These are phyloP conservation scores for Starmera caribaea DNA, from an alignment of 805 yeast genomes.

Conservation along the genomic window DNA sequence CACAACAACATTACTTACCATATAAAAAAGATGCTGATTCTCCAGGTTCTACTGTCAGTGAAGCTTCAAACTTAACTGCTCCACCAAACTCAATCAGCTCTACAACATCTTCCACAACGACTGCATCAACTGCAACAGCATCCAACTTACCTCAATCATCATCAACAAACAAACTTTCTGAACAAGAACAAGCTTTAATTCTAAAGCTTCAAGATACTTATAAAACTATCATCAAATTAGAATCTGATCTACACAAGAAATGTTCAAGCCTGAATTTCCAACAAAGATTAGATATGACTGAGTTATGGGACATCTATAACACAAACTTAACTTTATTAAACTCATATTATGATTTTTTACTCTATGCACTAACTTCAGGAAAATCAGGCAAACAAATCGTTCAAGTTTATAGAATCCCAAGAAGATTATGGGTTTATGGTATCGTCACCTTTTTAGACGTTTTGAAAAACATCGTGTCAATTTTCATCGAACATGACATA, in stretches of 20 bases:
- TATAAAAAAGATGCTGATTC: slow-evolving; percentile 13
- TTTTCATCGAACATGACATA: slow-evolving; percentile 69
- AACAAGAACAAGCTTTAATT: slow-evolving; percentile 58
- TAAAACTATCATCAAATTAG: slow-evolving; percentile 56
- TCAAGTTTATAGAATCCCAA: slow-evolving; percentile 65
- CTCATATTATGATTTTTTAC: slow-evolving; percentile 61
- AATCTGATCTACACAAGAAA: slow-evolving; percentile 60
- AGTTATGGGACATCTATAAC: slow-evolving; percentile 64
- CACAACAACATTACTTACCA: slow-evolving; percentile 1
- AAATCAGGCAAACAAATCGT: slow-evolving; percentile 72
- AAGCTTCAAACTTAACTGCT: background rate
- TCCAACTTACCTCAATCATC: slow-evolving; percentile 7
- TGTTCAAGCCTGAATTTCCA: slow-evolving; percentile 51
- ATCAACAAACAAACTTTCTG: slow-evolving; percentile 23
- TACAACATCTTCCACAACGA: slow-evolving; percentile 12
- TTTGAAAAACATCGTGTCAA: slow-evolving; percentile 60
- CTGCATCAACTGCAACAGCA: slow-evolving; percentile 1
- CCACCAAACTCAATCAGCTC: slow-evolving; percentile 3
- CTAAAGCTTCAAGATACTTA: slow-evolving; percentile 68
- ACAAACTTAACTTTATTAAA: slow-evolving; percentile 57
- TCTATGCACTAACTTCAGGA: slow-evolving; percentile 64
- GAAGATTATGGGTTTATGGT: slow-evolving; percentile 82
- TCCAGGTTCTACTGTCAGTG: slow-evolving; percentile 6
- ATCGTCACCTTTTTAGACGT: slow-evolving; percentile 74
- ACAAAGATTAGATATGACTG: slow-evolving; percentile 48